Evolutionary conservation across 495 filamentous ascomycete species (phyloP).

Genomic region (Cercophora sp.): DNA sequence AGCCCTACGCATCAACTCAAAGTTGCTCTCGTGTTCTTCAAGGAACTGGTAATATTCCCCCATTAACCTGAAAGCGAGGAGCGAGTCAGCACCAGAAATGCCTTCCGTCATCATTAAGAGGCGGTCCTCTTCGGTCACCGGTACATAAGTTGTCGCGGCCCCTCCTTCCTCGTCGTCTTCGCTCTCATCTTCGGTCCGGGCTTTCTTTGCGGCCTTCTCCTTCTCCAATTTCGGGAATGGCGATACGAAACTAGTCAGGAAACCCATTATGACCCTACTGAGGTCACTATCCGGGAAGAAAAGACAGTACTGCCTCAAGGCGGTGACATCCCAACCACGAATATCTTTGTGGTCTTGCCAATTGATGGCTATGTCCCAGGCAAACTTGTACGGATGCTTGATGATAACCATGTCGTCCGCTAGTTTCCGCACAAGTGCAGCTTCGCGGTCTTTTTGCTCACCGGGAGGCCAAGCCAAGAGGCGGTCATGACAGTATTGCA

Average conservation of each 20-base stretch:
- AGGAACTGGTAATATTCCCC: conserved; percentile 78
- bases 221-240: conserved; percentile 59
- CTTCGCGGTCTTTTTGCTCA: conserved; percentile 60
- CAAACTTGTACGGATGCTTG: conserved; percentile 83
- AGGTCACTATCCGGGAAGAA: conserved; percentile 85
- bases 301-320: conserved; percentile 72
- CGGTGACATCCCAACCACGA: conserved; percentile 64
- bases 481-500: conserved; percentile 75
- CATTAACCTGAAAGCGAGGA: conserved; percentile 80
- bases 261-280: conserved; percentile 73
- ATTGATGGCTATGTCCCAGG: conserved; percentile 86
- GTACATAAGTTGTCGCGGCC: conserved; percentile 43
- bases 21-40: conserved; percentile 81
- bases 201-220: conserved; percentile 14
- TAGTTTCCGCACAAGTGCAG: conserved; percentile 63
- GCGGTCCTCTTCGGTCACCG: conserved; percentile 64
- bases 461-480: conserved; percentile 61
- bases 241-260: conserved; percentile 76
- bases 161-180: conserved; percentile 53
- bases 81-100: conserved; percentile 65
- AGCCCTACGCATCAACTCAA: conserved; percentile 73
- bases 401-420: conserved; percentile 93
- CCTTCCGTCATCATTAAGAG: conserved; percentile 82
- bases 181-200: conserved; percentile 35
- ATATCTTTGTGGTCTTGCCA: conserved; percentile 78